Evolutionary conservation across 768 basidiomycete genomes (phyloP).

Genomic region (Psilocybe azurescens): DNA sequence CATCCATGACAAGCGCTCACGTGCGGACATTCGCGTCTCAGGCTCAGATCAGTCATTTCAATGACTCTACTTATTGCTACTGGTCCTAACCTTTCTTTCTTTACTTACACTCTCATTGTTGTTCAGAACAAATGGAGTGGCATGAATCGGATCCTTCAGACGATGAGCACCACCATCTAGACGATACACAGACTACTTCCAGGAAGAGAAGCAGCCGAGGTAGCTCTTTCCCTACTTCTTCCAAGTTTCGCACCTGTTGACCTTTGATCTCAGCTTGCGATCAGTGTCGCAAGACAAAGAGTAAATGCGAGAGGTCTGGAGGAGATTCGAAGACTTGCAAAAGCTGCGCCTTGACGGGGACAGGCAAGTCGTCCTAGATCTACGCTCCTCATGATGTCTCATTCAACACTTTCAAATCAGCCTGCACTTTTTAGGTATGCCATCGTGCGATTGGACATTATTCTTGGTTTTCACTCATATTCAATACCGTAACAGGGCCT

Average conservation of each 20-base stretch:
- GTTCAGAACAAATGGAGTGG: constrained; percentile 51
- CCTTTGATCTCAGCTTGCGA: constrained; percentile 67
- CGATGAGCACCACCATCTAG: constrained; percentile 47
- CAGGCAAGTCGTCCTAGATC: constrained; percentile 40
- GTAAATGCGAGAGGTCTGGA: constrained; percentile 73
- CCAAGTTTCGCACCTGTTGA: constrained; percentile 14
- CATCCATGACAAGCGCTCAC: constrained; percentile 28
- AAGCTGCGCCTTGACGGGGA: constrained; percentile 63
- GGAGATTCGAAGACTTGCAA: constrained; percentile 59
- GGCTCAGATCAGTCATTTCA: constrained; percentile 18
- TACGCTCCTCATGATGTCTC: constrained; percentile 18
- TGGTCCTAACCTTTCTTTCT: constrained; percentile 21
- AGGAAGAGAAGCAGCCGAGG: constrained; percentile 73
- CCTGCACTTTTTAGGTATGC: constrained; percentile 68
- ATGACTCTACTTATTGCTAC: constrained; percentile 16
- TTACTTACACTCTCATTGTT: constrained; percentile 24
- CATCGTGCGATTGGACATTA: not conserved
- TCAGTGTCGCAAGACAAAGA: constrained; percentile 87
- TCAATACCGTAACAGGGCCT: constrained; percentile 50
- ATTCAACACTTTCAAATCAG: constrained; percentile 36
- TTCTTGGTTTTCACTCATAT: not conserved
- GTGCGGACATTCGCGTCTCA: constrained; percentile 32
- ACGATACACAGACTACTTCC: constrained; percentile 44
- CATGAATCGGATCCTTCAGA: constrained; percentile 67
- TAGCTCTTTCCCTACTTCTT: constrained; percentile 26